Conservation (phyloP, 257 asterid genomes). For the Jacaranda mimosifolia region DNA sequence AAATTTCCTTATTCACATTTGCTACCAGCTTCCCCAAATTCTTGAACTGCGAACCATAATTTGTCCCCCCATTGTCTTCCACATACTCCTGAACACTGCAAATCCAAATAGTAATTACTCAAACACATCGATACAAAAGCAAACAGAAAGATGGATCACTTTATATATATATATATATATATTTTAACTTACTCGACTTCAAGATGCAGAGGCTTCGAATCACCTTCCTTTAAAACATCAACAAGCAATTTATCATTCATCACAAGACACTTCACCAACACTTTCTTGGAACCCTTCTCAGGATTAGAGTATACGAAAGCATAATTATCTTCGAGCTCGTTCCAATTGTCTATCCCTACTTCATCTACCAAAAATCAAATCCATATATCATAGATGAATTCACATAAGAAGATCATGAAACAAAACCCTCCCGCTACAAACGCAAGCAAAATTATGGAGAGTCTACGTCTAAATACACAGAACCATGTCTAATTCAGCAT, state of each 20-base stretch:
- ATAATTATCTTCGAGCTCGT: slow-evolving; percentile 63
- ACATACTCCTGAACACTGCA: slow-evolving; percentile 63
- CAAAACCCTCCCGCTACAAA: not conserved
- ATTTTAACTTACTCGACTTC: slow-evolving; percentile 62
- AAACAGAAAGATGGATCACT: not conserved
- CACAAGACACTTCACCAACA: slow-evolving; percentile 71
- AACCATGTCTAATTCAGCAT: not conserved
- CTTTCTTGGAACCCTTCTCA: slow-evolving; percentile 63
- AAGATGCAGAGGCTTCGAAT: slow-evolving; percentile 60
- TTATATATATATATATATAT: too few species aligned
- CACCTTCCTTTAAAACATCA: slow-evolving; percentile 75
- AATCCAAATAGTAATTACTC: not conserved
- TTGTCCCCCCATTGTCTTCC: slow-evolving; percentile 51
- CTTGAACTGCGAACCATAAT: slow-evolving; percentile 68
- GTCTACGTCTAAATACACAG: not conserved
- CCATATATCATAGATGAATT: not conserved
- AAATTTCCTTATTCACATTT: slow-evolving; percentile 49
- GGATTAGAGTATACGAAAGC: slow-evolving; percentile 75
- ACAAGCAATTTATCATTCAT: slow-evolving; percentile 70
- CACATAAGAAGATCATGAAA: not conserved
- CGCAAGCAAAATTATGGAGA: not conserved
- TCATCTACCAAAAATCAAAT: slow-evolving; percentile 58
- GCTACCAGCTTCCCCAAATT: slow-evolving; percentile 69
- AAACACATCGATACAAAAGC: not conserved
- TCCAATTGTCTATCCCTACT: slow-evolving; percentile 81